Conservation (phyloP, 1,284 basidiomycete genomes). For the Irpex sp. region DNA sequence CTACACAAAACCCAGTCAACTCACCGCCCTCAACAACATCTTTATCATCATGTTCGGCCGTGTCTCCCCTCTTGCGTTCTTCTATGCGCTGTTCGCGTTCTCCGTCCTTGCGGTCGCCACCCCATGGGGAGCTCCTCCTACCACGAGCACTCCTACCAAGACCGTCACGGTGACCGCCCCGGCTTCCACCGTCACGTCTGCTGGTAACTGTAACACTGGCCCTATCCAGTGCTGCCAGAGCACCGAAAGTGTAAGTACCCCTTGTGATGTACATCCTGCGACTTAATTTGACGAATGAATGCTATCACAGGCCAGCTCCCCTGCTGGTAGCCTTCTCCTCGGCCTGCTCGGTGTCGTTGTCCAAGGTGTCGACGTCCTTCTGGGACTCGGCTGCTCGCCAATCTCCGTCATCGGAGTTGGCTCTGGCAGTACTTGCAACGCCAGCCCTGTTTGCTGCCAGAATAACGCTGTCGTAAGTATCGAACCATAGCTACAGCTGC, state of each 20-base stretch:
- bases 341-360: conserved; percentile 17
- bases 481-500: not conserved
- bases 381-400: conserved; percentile 19
- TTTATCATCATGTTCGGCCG: conserved; percentile 16
- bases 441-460: conserved; percentile 34
- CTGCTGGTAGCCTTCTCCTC: conserved; percentile 13
- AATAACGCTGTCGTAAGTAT: conserved; percentile 33
- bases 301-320: conserved; percentile 12
- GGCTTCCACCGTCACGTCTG: conserved; percentile 11
- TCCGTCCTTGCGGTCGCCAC: conserved; percentile 24
- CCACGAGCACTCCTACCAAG: conserved; percentile 5
- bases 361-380: conserved; percentile 10
- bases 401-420: conserved; percentile 18
- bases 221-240: conserved; percentile 27
- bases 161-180: conserved; percentile 17
- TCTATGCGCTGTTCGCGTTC: conserved; percentile 16
- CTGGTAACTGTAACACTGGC: conserved; percentile 21
- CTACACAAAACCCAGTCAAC: not conserved
- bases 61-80: conserved; percentile 9
- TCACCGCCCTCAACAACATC: not conserved
- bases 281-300: not conserved
- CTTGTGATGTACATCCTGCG: not conserved
- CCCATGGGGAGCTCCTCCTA: conserved; percentile 13
- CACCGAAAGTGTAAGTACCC: conserved; percentile 12
- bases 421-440: conserved; percentile 20